Evolutionary conservation across 768 basidiomycete genomes (phyloP), one percentile per base, ranked within the genome.

Genomic region (Collybia mongolica): DNA sequence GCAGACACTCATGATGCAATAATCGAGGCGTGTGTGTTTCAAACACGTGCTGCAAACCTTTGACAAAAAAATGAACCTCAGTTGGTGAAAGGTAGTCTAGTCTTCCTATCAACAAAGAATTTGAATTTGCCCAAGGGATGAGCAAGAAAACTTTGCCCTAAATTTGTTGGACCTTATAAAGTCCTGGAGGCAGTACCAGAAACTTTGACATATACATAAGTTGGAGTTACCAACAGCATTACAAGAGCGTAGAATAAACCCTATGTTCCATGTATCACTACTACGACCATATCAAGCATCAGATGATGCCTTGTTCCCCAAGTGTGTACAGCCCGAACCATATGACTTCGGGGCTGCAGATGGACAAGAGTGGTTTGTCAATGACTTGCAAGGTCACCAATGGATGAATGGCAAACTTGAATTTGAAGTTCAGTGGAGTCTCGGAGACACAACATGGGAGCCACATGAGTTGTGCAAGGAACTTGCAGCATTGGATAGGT

Each of bases 121-220:
- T 41, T 74, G 0, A 60, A 52, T 5, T 15, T 72, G 6, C 69
- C 67, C 0, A 70, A 68, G 44, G 51, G 56, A 3, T 5, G 57
- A 17, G 60, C 66, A 0, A 39, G 56, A 0, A 74, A 74, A 37
- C 53, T 74, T 1, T 55, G 60, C 6, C 72, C 70, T 1, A 69
- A 67, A 24, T 74, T 54, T 40, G 60, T 72, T 11, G 72, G 76
- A 5, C 76, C 73, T 0, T 76, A 64, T 46, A 44, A 54, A 2
- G 62, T 75, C 0, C 1, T 60, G 0, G 29, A 55, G 15, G 55
- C 52, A 1, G 17, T 52, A 17, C 56, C 59, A 0, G 54, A 48
- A 2, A 64, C 44, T 0, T 69, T 61, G 0, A 66, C 46, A 0
- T 74, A 71, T 51, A 55, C 14, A 5, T 17, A 56, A 15, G 9